Conservation (phyloP, 495 filamentous ascomycete species). For the Cercophora samala region DNA sequence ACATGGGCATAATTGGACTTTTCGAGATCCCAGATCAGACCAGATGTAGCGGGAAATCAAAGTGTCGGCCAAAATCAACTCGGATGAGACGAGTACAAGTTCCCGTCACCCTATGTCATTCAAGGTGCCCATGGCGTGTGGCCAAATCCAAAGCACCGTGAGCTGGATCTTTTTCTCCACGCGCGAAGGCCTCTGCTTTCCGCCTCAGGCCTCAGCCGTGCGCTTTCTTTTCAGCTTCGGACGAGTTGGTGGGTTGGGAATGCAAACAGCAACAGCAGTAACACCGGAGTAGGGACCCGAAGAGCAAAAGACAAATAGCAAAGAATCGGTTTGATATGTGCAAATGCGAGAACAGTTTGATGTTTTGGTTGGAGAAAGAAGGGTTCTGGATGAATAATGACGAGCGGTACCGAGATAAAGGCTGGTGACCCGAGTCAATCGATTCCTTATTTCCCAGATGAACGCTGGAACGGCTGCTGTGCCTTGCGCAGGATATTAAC, state of each 20-base stretch:
- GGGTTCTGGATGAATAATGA: neutral
- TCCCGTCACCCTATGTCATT: slow-evolving; percentile 20
- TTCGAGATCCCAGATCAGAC: neutral
- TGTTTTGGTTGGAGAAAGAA: neutral
- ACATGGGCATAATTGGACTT: slow-evolving; percentile 53
- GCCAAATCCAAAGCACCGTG: neutral
- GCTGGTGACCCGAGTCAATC: neutral
- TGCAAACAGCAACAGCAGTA: neutral
- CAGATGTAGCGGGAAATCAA: neutral
- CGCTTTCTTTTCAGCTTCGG: neutral
- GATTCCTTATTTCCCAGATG: neutral
- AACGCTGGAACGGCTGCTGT: neutral
- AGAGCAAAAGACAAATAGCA: neutral
- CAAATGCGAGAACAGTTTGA: neutral
- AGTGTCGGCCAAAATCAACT: neutral
- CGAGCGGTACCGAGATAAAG: neutral
- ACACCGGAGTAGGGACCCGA: neutral
- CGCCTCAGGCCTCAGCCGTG: neutral
- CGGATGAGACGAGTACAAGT: slow-evolving; percentile 10
- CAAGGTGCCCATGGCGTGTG: slow-evolving; percentile 4
- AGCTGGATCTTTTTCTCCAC: neutral
- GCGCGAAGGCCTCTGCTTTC: slow-evolving; percentile 7
- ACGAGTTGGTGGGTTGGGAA: neutral
- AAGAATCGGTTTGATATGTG: slow-evolving; percentile 2
- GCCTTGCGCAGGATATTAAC: neutral